Percentiles rank a stretch among this genome's conserved stretches.
Evolutionary conservation across 352 stramenopile species (phyloP).

Genomic region (Thraustochytrium sp.): DNA sequence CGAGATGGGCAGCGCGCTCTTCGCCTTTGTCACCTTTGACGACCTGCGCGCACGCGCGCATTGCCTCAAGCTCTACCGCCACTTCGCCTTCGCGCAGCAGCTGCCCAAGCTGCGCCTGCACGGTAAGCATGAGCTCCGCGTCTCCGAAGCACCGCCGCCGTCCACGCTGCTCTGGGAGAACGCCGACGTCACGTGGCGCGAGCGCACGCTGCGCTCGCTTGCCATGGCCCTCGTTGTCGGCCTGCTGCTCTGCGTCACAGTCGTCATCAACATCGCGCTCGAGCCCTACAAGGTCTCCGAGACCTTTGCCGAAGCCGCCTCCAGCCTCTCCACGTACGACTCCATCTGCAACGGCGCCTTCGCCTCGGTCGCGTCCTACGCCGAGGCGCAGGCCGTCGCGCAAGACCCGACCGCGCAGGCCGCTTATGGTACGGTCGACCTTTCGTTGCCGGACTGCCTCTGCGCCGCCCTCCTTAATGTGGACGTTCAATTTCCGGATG

Average conservation of each 20-base stretch:
- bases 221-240: constrained; percentile 9
- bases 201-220: neutral
- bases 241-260: neutral
- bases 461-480: neutral
- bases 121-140: neutral
- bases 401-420: neutral
- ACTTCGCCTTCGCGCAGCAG: neutral
- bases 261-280: neutral
- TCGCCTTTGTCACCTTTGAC: constrained; percentile 25
- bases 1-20: neutral
- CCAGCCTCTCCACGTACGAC: neutral
- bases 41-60: neutral
- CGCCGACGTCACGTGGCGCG: neutral
- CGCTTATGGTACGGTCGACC: neutral
- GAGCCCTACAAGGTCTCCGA: constrained; percentile 21
- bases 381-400: neutral
- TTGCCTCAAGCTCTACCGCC: neutral
- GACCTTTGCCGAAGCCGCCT: neutral
- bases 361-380: neutral
- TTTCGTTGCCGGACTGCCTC: constrained; percentile 35
- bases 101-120: neutral
- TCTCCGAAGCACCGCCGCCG: neutral
- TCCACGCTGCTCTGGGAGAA: constrained; percentile 43
- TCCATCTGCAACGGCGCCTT: neutral
- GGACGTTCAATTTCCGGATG: neutral